Base-by-base conservation (phyloP, 176 grass and related monocot species). In the Saccharum spontaneum region DNA sequence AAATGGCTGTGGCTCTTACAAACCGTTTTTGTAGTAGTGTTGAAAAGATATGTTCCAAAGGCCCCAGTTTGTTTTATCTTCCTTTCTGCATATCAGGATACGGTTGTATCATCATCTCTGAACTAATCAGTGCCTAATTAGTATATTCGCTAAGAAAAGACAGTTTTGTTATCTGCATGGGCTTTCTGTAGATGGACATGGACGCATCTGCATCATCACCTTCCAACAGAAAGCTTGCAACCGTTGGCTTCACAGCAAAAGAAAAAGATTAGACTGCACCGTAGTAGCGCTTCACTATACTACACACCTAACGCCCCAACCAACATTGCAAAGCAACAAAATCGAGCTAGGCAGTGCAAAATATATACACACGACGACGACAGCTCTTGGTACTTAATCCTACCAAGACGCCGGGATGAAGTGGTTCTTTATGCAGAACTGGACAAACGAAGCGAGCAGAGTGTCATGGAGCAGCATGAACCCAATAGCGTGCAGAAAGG, bases 401-500 rank as follows among this genome's bases (percentile, higher is more conserved):
- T 68, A 76, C 52, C 22, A 22, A 79, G 17, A 54, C 12, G 30
- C 13, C 40, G 18, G 28, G 38, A 65, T 80, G 22, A 11, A 22
- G 17, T 36, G 26, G 10, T 65, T 65, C 24, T 65, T 30, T 23
- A 10, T 50, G 2, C 78, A 66, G n/a, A 73, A 65, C 31, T 23
- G 39, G 22, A 74, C 59, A 67, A 69, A 18, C 54, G n/a, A 75
- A 45, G 45, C 33, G 40, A 67, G 70, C 49, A 57, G 40, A 75
- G 34, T 76, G 78, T 24, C 71, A 87, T 75, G 24, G 74, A 67
- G 70, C 85, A 64, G 55, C 16, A 10, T 45, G 39, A 65, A 33
- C 12, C 70, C 45, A 40, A 20, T 65, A 20, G 24, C n/a, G 41
- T 33, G 43, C 85, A 81, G 70, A 81, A 87, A 75, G 85, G 85